Evolutionary conservation across 2,329 filamentous ascomycete genomes (phyloP).

Genomic region (Nannizziopsis barbatae): DNA sequence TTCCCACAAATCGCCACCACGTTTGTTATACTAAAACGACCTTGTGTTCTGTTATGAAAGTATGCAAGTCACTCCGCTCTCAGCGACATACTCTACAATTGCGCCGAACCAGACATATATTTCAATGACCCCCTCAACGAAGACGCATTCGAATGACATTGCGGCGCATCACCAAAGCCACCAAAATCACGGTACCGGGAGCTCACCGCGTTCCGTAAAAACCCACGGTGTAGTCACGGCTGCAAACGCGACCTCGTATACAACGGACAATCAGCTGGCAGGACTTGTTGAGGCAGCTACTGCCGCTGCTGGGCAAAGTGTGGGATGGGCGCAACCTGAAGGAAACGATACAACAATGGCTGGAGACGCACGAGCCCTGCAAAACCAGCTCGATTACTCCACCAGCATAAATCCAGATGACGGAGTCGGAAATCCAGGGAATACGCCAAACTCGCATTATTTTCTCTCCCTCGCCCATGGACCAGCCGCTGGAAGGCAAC

Average conservation of each 20-base stretch:
- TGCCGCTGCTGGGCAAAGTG: conserved; percentile 30
- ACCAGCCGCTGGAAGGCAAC: conserved; percentile 13
- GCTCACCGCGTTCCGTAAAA: conserved; percentile 4
- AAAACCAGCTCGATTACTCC: conserved; percentile 33
- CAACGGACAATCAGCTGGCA: conserved; percentile 31
- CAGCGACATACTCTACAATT: not conserved
- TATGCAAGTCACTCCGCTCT: not conserved
- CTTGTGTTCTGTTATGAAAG: not conserved
- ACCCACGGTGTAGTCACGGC: conserved; percentile 5
- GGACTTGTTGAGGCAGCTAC: conserved; percentile 38
- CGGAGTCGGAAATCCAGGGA: conserved; percentile 26
- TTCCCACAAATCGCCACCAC: too few relatives aligned
- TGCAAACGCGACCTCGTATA: conserved; percentile 7
- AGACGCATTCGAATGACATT: conserved; percentile 6
- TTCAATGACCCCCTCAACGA: conserved; percentile 10
- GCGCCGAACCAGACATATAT: not conserved
- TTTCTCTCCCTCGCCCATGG: conserved; percentile 22
- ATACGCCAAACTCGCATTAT: conserved; percentile 13
- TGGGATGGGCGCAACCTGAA: conserved; percentile 17
- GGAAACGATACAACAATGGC: conserved; percentile 30
- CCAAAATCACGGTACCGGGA: conserved; percentile 8
- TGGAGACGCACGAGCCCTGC: conserved; percentile 37
- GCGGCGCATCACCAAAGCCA: conserved; percentile 4
- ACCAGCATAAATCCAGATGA: conserved; percentile 34
- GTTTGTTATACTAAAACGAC: too few relatives aligned